Evolutionary conservation across 163 green algal genomes (phyloP).

Genomic region (Botryococcus braunii): DNA sequence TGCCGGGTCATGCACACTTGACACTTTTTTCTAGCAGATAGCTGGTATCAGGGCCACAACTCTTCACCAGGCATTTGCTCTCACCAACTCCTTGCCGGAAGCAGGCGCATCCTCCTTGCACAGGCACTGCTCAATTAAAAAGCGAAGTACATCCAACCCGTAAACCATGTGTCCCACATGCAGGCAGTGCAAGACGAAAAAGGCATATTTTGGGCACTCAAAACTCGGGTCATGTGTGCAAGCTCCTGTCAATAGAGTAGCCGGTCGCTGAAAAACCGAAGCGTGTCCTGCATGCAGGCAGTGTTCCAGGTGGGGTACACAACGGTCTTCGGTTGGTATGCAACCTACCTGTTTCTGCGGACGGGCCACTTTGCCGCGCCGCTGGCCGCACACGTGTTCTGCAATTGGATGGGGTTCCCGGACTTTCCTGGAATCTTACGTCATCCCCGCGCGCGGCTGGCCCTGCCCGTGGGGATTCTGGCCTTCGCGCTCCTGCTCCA

Average conservation of each 20-base stretch:
- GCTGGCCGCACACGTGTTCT: slow-evolving; percentile 50
- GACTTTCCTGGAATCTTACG: slow-evolving; percentile 24
- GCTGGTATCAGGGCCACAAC: too few relatives aligned
- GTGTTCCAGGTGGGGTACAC: slow-evolving; percentile 67
- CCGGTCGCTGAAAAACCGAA: not conserved
- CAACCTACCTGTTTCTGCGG: slow-evolving; percentile 52
- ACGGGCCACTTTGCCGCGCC: slow-evolving; percentile 37
- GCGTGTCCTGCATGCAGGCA: slow-evolving; percentile 25
- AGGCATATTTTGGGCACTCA: not conserved
- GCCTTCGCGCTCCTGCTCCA: slow-evolving; percentile 22
- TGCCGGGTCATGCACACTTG: too few relatives aligned
- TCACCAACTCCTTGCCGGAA: too few relatives aligned
- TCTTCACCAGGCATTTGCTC: too few relatives aligned
- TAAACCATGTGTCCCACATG: not conserved
- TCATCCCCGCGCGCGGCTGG: not conserved
- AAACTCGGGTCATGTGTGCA: not conserved
- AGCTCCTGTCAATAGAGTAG: not conserved
- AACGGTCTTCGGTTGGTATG: slow-evolving; percentile 69
- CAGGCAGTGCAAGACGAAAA: not conserved
- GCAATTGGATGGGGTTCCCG: slow-evolving; percentile 66
- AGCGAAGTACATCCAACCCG: not conserved
- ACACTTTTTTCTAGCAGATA: too few relatives aligned
- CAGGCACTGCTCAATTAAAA: not conserved
- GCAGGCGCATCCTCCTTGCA: too few relatives aligned
- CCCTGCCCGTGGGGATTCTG: slow-evolving; percentile 9